Conservation (phyloP, 1,284 basidiomycete genomes). For the Peniophora sp. region DNA sequence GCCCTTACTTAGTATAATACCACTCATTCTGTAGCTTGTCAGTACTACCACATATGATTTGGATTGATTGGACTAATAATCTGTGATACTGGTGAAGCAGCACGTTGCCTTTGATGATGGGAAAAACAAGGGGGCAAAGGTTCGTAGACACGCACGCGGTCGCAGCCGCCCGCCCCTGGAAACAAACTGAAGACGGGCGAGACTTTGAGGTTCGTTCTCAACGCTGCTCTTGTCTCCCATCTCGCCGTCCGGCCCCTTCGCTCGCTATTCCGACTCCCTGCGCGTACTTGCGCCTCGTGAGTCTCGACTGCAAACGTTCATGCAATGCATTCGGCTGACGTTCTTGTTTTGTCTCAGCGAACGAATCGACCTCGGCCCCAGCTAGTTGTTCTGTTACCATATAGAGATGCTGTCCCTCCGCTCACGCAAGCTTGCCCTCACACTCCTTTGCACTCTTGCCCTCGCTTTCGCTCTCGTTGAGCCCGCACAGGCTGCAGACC, state of each 20-base stretch:
- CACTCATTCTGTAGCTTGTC: not conserved
- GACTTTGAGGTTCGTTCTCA: conserved; percentile 3
- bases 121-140: not conserved
- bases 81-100: too few species aligned
- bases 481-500: conserved; percentile 36
- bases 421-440: conserved; percentile 40
- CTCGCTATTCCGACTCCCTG: conserved; percentile 4
- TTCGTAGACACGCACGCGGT: not conserved
- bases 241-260: conserved; percentile 10
- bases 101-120: not conserved
- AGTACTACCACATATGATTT: too few species aligned
- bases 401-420: conserved; percentile 34
- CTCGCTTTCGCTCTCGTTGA: conserved; percentile 41
- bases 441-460: conserved; percentile 51
- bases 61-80: too few species aligned
- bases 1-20: not conserved
- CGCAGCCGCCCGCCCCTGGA: not conserved
- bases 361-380: conserved; percentile 1
- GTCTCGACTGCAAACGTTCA: too few species aligned
- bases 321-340: conserved; percentile 4
- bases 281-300: not conserved
- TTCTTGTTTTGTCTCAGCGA: conserved; percentile 5
- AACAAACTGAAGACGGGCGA: not conserved
- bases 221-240: conserved; percentile 2
- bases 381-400: too few species aligned